phyloP scores from a whole-genome alignment of 495 filamentous ascomycete species.

The Aspergillus sparsus region DNA sequence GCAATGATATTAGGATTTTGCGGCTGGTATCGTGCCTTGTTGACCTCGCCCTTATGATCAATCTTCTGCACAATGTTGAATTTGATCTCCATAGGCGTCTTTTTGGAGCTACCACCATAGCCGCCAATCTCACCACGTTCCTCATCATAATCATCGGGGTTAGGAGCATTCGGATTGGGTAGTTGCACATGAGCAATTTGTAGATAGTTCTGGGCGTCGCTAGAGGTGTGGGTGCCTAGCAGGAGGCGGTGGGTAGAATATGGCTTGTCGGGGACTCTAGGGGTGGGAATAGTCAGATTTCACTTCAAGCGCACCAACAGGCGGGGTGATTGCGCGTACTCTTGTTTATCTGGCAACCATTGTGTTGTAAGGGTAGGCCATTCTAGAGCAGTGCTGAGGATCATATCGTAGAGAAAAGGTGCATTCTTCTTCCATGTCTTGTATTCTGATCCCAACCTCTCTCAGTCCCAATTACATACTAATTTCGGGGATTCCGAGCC shows the following conservation, averaged over 20 bases:
- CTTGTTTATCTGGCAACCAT: slow-evolving; percentile 96
- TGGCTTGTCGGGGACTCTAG: slow-evolving; percentile 75
- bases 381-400: slow-evolving; percentile 89
- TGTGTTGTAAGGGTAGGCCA: slow-evolving; percentile 98
- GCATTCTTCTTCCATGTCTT: slow-evolving; percentile 99
- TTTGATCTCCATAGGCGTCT: slow-evolving; percentile 67
- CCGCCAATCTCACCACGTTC: slow-evolving; percentile 90
- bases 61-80: slow-evolving; percentile 94
- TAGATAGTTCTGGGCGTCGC: slow-evolving; percentile 84
- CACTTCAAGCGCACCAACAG: neutral
- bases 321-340: slow-evolving; percentile 48
- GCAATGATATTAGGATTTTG: slow-evolving; percentile 98
- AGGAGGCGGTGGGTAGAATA: slow-evolving; percentile 88
- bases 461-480: slow-evolving; percentile 17
- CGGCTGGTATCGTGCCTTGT: slow-evolving; percentile 96
- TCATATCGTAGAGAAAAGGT: slow-evolving; percentile 96
- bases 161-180: slow-evolving; percentile 73
- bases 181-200: slow-evolving; percentile 92
- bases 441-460: slow-evolving; percentile 65
- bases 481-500: neutral
- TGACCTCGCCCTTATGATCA: slow-evolving; percentile 94
- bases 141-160: slow-evolving; percentile 84
- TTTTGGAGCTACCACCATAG: slow-evolving; percentile 69
- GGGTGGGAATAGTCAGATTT: slow-evolving; percentile 20
- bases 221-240: slow-evolving; percentile 92